These are phyloP conservation scores for Magnolia kwangsiensis DNA, from an alignment of 164 flowering plant species.

Conservation along the genomic window DNA sequence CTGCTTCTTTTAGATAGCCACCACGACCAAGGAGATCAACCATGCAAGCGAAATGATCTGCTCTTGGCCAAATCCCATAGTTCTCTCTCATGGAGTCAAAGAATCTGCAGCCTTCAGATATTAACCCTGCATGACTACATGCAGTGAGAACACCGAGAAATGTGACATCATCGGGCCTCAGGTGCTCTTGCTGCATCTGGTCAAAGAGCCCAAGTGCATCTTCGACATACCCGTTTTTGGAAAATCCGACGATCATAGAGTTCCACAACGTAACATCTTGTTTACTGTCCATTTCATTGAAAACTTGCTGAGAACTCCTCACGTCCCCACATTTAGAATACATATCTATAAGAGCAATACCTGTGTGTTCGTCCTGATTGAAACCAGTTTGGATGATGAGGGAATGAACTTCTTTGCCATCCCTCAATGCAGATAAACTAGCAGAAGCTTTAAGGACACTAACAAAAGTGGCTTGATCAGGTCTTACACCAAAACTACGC, in stretches of 20 bases:
- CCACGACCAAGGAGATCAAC: constrained; percentile 84
- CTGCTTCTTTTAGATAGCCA: constrained; percentile 78
- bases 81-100: constrained; percentile 50
- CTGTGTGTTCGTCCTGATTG: constrained; percentile 50
- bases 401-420: constrained; percentile 64
- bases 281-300: constrained; percentile 51
- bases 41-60: constrained; percentile 81
- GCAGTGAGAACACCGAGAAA: constrained; percentile 86
- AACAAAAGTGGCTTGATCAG: constrained; percentile 87
- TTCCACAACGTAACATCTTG: constrained; percentile 74
- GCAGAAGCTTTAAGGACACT: constrained; percentile 74
- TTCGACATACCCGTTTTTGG: constrained; percentile 81
- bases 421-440: constrained; percentile 46
- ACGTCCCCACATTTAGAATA: constrained; percentile 94
- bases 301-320: constrained; percentile 54
- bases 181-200: constrained; percentile 42
- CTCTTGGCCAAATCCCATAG: constrained; percentile 53
- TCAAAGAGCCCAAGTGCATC: constrained; percentile 53
- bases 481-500: constrained; percentile 41
- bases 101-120: constrained; percentile 58
- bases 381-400: constrained; percentile 60
- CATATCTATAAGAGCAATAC: constrained; percentile 84
- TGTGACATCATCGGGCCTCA: constrained; percentile 75
- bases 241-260: constrained; percentile 81
- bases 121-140: constrained; percentile 77